Evolutionary conservation across 2,329 filamentous ascomycete genomes (phyloP).

Genomic region (Furcasterigmium furcatum): DNA sequence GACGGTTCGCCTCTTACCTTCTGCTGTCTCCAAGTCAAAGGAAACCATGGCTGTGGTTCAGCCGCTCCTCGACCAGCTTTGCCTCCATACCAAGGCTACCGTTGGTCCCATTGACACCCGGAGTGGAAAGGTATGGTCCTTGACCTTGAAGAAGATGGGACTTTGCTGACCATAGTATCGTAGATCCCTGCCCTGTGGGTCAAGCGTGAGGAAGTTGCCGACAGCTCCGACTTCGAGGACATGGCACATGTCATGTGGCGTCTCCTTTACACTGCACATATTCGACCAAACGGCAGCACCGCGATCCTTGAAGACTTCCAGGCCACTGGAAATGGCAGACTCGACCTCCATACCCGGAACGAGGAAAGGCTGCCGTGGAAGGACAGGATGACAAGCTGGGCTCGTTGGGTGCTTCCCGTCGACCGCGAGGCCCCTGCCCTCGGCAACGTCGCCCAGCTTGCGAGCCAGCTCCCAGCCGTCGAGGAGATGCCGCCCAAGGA

Average conservation of each 20-base stretch:
- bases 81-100: background rate
- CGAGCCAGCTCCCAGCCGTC: no score
- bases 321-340: background rate
- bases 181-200: background rate
- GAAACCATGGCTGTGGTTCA: background rate
- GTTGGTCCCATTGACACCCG: background rate
- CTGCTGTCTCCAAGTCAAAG: background rate
- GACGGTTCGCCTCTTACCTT: background rate
- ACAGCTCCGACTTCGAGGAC: constrained; percentile 6
- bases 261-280: constrained; percentile 7
- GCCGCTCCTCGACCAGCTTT: background rate
- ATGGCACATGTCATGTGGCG: constrained; percentile 12
- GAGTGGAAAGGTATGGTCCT: background rate
- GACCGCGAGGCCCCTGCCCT: background rate
- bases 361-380: constrained; percentile 10
- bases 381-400: constrained; percentile 8
- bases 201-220: constrained; percentile 7
- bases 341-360: background rate
- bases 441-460: background rate
- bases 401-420: constrained; percentile 8
- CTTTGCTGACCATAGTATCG: no score
- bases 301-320: background rate
- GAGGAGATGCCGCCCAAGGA: no score
- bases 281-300: background rate
- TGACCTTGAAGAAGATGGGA: no score